Evolutionary conservation across 257 asterid genomes (phyloP), one percentile per base, ranked within the genome.

Genomic region (Nicotiana benthamiana): DNA sequence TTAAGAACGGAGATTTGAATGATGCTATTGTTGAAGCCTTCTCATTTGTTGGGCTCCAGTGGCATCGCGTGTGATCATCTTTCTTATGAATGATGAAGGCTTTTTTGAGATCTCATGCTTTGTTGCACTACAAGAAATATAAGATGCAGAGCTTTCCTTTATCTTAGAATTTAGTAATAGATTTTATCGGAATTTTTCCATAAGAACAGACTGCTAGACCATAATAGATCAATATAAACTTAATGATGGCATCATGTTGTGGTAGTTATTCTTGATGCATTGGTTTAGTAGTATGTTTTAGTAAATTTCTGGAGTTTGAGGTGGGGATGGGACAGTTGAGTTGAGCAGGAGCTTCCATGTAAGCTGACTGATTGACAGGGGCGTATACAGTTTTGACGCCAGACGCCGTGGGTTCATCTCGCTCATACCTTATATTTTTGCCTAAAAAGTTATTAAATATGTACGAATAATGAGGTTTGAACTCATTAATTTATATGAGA

Each of bases 91-190:
- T 48, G 78, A 74, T 74, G 78, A 74, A 74, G 78, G 78, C 78
- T 1, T 48, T 1, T 43, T 24, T 51, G 56, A 51, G 5, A 6
- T 93, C 93, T 2, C 88, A 79, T 26, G 86, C 93, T 4, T 28
- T 92, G 92, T 0, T 92, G 86, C 13, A 97, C 97, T 51, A 24
- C 9, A 7, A 72, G 11, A 24, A 13, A 43, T 72, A 43, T 72
- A 22, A 6, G 60, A 43, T 13, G 3, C 36, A 72, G 9, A 13
- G 30, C 7, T 22, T 70, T 43, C 5, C 3, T 18, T 10, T 32
- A 6, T 63, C 72, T 30, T 17, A 0, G 1, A 64, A 2, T 13
- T 66, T 34, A 13, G 6, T 40, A 12, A 2, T 4, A 16, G 56
- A 12, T 40, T 70, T 40, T 46, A 11, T 70, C 11, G 10, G 18